phyloP scores from a whole-genome alignment of 2,329 filamentous ascomycete genomes.

The Hypomyces rosellus region DNA sequence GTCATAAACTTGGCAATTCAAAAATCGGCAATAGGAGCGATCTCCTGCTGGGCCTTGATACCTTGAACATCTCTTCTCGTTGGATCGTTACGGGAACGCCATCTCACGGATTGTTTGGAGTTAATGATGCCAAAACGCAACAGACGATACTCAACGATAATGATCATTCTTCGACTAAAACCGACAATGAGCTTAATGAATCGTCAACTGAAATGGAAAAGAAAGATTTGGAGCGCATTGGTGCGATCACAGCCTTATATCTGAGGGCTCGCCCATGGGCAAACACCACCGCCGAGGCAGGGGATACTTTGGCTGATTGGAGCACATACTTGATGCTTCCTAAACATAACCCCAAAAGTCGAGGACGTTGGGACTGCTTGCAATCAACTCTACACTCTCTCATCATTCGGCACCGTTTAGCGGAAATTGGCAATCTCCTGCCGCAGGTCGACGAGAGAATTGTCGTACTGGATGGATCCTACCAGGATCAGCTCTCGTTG shows the following conservation, averaged over 20 bases:
- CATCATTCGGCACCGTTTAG: slow-evolving; percentile 71
- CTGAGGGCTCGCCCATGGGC: slow-evolving; percentile 75
- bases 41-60: slow-evolving; percentile 45
- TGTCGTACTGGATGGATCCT: slow-evolving; percentile 71
- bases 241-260: slow-evolving; percentile 62
- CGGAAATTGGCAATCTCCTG: slow-evolving; percentile 63
- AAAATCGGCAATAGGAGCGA: slow-evolving; percentile 49
- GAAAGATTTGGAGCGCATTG: slow-evolving; percentile 59
- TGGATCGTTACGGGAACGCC: slow-evolving; percentile 94
- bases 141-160: background rate
- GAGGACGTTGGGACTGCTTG: slow-evolving; percentile 57
- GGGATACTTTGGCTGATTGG: slow-evolving; percentile 62
- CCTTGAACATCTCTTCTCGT: slow-evolving; percentile 59
- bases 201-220: slow-evolving; percentile 46
- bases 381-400: slow-evolving; percentile 66
- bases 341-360: slow-evolving; percentile 42
- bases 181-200: slow-evolving; percentile 15
- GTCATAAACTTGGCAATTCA: slow-evolving; percentile 72
- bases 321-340: slow-evolving; percentile 61
- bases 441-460: slow-evolving; percentile 67
- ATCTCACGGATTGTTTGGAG: slow-evolving; percentile 72
- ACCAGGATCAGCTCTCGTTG: slow-evolving; percentile 74
- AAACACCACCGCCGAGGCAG: slow-evolving; percentile 47
- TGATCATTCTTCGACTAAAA: slow-evolving; percentile 15
- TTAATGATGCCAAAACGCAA: slow-evolving; percentile 27